Evolutionary conservation across 495 filamentous ascomycete species (phyloP).

Genomic region (Aspergillus egyptiacus): DNA sequence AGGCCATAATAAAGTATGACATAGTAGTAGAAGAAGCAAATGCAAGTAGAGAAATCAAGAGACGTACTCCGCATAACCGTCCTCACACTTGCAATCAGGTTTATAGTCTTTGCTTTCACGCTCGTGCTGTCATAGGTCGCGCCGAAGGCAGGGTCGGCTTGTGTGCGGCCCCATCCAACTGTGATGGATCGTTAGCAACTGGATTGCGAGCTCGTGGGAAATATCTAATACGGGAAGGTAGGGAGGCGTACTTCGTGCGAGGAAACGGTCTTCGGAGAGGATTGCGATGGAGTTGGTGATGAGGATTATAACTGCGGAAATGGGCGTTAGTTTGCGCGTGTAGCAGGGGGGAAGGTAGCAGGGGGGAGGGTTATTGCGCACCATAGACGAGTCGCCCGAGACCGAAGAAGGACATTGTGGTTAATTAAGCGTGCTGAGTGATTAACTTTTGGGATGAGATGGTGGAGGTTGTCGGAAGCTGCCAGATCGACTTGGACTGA

Average conservation of each 20-base stretch:
- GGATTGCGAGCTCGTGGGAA: background rate
- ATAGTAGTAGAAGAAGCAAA: background rate
- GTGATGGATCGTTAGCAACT: slow-evolving; percentile 7
- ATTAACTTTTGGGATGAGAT: slow-evolving; percentile 10
- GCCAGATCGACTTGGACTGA: slow-evolving; percentile 8
- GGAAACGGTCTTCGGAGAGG: slow-evolving; percentile 95
- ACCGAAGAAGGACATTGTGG: slow-evolving; percentile 62
- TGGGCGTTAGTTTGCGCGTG: slow-evolving; percentile 7
- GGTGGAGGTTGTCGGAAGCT: slow-evolving; percentile 11
- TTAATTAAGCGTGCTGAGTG: slow-evolving; percentile 1
- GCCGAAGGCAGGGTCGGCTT: slow-evolving; percentile 69
- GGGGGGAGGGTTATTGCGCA: slow-evolving; percentile 24
- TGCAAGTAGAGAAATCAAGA: background rate
- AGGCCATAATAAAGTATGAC: too few species aligned
- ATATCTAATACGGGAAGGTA: background rate
- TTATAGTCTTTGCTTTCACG: slow-evolving; percentile 80
- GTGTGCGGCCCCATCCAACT: slow-evolving; percentile 76
- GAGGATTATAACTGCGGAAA: slow-evolving; percentile 63
- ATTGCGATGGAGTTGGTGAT: slow-evolving; percentile 91
- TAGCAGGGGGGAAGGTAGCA: background rate
- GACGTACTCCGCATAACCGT: slow-evolving; percentile 91
- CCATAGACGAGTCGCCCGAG: slow-evolving; percentile 69
- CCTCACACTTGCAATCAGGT: slow-evolving; percentile 83
- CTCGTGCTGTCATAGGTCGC: slow-evolving; percentile 63
- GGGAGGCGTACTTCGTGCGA: slow-evolving; percentile 73